Evolutionary conservation across 192 early-diverging fungal species (phyloP), one percentile per base, ranked within the genome.

Genomic region (Backusella westeae): DNA sequence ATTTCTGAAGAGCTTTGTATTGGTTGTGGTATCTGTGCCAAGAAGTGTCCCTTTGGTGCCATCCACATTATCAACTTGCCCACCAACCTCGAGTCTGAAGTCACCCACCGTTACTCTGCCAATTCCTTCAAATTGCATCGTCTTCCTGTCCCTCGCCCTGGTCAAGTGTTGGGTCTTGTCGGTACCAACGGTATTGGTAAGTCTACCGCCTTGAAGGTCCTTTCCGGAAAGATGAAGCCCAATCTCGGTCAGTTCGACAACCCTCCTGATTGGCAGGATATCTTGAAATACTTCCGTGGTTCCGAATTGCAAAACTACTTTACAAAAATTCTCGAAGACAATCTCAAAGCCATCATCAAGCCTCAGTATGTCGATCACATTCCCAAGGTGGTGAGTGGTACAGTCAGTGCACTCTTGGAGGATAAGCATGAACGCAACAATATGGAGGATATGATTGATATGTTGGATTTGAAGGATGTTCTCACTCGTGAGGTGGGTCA

Each of bases 121-220:
- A 99, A 99, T 85, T 91, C 97, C 29, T 99, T 99, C 91, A 99
- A 99, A 91, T 90, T 99, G 42, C 97, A 99, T 86, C 88, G 96
- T 78, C 87, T 99, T 66, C 97, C 97, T 34, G 90, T 94, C 63
- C 97, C 97, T 69, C 87, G 97, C 73, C 96, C 97, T 71, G 97
- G 97, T 4, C 96, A 99, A 82, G 97, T 99, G 41, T 87, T 99
- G 21, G 97, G 97, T 49, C 87, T 99, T 76, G 97, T 99, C 26
- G 97, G 97, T 56, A 96, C 96, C n/a, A 98, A 98, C 92, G 93
- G 93, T 88, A 95, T 93, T 52, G 96, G 96, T 36, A 99, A 99
- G 81, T 93, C 91, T 32, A 98, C 97, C 2, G 96, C 97, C 15
- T 87, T 99, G 76, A 97, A 96, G 88, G 93, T 99, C 73, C 87